Base-by-base conservation (phyloP, 495 filamentous ascomycete species). In the Aspergillus kassunensis region DNA sequence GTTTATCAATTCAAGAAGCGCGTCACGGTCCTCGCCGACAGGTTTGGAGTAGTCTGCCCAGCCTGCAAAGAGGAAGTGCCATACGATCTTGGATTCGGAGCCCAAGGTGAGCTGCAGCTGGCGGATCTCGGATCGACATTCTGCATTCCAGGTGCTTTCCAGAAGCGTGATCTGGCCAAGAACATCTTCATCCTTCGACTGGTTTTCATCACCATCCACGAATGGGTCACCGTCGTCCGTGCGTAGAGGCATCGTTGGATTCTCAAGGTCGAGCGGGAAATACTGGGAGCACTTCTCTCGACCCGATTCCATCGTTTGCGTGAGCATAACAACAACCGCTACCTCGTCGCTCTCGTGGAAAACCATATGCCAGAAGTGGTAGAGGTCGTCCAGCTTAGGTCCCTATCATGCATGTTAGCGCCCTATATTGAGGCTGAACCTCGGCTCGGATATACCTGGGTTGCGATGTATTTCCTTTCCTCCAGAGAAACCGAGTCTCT, bases 1-100 rank as follows among this genome's bases (percentile, higher is more conserved):
- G 34, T 79, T 78, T 70, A 97, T 85, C 9, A 97, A 71, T 25
- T 87, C 78, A 16, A 97, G 78, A 36, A 99, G 83, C 27, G 86
- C 87, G 24, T 77, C 78, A 27, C 90, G 81, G 56, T 96, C 88
- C 18, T 86, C 80, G 19, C 87, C 81, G 60, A 87, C 85, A 0
- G 95, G 92, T 10, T 95, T 87, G 19, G 86, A 84, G 60, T 93
- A 95, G 69, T 99, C 93, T 29, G 93, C 90, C 93, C 95, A 99
- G 41, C 83, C 87, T 45, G 84, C 85, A 67, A 96, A 99, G 6
- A 96, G 78, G 40, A 95, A 84, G 67, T 99, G 93, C 81, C 83
- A 95, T 34, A 97, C 80, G 2, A 78, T 80, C 62, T 86, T 90
- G 29, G 83, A 77, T 48, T 83, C 72, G 21, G 79, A 78, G 1